phyloP scores from a whole-genome alignment of 306 rosid species.

The Medicago arabica region DNA sequence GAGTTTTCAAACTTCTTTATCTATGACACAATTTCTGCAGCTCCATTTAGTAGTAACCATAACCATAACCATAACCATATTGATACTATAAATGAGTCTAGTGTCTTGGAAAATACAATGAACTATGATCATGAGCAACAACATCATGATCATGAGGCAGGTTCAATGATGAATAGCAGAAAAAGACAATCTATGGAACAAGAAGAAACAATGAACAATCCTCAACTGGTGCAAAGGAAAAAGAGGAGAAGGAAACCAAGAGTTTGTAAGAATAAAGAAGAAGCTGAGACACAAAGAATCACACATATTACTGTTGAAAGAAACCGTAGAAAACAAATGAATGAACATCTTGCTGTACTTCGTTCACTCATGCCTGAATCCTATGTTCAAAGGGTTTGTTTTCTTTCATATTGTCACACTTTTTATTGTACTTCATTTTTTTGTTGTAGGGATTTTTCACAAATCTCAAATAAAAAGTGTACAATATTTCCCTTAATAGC shows the following conservation, averaged over 20 bases:
- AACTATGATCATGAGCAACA: slow-evolving; percentile 25
- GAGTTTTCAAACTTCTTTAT: slow-evolving; percentile 74
- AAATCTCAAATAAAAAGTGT: neutral
- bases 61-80: neutral
- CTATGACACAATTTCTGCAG: slow-evolving; percentile 82
- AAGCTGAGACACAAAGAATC: slow-evolving; percentile 93
- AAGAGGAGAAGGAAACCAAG: slow-evolving; percentile 81
- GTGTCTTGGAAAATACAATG: slow-evolving; percentile 45
- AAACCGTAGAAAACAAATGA: slow-evolving; percentile 91
- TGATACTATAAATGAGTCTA: neutral
- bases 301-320: slow-evolving; percentile 93
- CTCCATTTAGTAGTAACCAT: slow-evolving; percentile 46
- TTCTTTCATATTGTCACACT: neutral
- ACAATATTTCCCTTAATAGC: slow-evolving; percentile 7
- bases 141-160: slow-evolving; percentile 36
- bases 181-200: slow-evolving; percentile 36
- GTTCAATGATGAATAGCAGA: neutral
- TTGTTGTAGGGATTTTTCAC: neutral
- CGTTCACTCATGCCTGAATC: slow-evolving; percentile 94
- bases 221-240: slow-evolving; percentile 52
- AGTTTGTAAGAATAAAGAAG: slow-evolving; percentile 85
- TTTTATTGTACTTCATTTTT: neutral
- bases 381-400: slow-evolving; percentile 84
- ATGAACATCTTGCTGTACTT: slow-evolving; percentile 81
- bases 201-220: slow-evolving; percentile 4